These are phyloP conservation scores for Hymenoscyphus infarciens DNA, from an alignment of 2,329 filamentous ascomycete genomes.

Conservation along the genomic window DNA sequence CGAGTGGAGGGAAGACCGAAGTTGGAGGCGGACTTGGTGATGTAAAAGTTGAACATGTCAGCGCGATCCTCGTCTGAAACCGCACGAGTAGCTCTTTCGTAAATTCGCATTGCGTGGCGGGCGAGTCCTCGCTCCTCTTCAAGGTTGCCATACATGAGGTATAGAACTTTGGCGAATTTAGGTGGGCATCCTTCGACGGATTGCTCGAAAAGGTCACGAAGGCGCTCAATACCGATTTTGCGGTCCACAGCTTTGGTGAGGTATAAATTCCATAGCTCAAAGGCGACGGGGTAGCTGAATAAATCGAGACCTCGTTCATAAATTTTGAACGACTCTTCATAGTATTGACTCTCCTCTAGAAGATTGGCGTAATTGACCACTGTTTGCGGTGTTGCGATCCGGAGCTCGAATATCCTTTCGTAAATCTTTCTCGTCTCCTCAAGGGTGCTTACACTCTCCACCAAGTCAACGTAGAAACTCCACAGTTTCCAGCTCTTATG, in stretches of 20 bases:
- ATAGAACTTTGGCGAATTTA: constrained; percentile 92
- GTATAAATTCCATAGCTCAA: constrained; percentile 98
- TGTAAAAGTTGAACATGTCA: constrained; percentile 99
- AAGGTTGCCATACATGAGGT: constrained; percentile 96
- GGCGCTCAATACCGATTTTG: constrained; percentile 89
- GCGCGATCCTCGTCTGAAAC: constrained; percentile 92
- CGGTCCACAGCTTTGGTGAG: constrained; percentile 95
- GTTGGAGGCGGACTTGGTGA: constrained; percentile 96
- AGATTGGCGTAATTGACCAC: constrained; percentile 98
- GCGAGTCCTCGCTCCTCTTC: constrained; percentile 95
- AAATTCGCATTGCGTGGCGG: constrained; percentile 97
- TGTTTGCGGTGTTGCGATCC: constrained; percentile 95
- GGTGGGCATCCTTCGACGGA: constrained; percentile 91
- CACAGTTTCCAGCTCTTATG: constrained; percentile 99
- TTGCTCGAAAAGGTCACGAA: constrained; percentile 95
- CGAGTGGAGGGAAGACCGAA: constrained; percentile 93
- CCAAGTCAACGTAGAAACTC: constrained; percentile 98
- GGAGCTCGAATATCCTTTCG: constrained; percentile 95
- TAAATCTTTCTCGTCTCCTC: constrained; percentile 94
- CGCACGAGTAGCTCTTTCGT: constrained; percentile 91
- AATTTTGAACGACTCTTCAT: constrained; percentile 95
- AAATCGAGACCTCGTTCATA: constrained; percentile 95
- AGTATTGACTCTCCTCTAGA: constrained; percentile 90
- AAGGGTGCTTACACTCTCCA: constrained; percentile 87
- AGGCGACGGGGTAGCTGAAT: constrained; percentile 97